Base-by-base conservation (phyloP, 2,329 filamentous ascomycete species). In the Capronia americana region DNA sequence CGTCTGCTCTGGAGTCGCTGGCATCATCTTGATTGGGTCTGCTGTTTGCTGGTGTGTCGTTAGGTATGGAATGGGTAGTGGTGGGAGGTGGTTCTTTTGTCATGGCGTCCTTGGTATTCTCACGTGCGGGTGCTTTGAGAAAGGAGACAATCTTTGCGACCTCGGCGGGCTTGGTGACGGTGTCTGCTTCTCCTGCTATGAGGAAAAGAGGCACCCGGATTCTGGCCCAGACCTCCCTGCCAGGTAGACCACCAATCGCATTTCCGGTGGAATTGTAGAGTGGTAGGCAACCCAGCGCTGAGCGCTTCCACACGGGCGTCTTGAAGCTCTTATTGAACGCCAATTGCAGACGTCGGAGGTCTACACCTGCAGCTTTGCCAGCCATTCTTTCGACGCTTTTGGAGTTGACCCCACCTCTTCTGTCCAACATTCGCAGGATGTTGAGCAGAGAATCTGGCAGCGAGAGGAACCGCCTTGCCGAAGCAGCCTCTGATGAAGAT, bases 301-400 rank as follows among this genome's bases (percentile, higher is more conserved):
- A 93, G 46, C 92, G 87, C 70, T 91, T 87, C 85, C 92, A 97
- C 0, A 95, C 91, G 0, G 90, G 84, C 0, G 93, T 95, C 70
- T 85, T 87, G 69, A 92, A 97, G 76, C 97, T 92, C 66, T 86
- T 84, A 76, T 98, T 98, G 79, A 77, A 83, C 44, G 77, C 75
- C 38, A 80, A 73, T 70, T 83, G 81, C 44, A 79, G 75, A 57
- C 76, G 77, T 69, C 77, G 78, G 2, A 79, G 79, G 66, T 80
- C 77, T 8, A 73, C 68, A 54, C 80, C 78, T 54, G 79, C 79
- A 69, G 75, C 73, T 38, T 73, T 73, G 23, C 81, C 81, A 2
- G 82, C 89, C 75, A 97, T 94, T 17, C 93, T 87, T 56, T 80
- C 81, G 6, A 98, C 92, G 71, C 92, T 97, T 1, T 85, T 80